Evolutionary conservation across 345 rosid genomes (phyloP), one percentile per base, ranked within the genome.

Genomic region (Brassica juncea): DNA sequence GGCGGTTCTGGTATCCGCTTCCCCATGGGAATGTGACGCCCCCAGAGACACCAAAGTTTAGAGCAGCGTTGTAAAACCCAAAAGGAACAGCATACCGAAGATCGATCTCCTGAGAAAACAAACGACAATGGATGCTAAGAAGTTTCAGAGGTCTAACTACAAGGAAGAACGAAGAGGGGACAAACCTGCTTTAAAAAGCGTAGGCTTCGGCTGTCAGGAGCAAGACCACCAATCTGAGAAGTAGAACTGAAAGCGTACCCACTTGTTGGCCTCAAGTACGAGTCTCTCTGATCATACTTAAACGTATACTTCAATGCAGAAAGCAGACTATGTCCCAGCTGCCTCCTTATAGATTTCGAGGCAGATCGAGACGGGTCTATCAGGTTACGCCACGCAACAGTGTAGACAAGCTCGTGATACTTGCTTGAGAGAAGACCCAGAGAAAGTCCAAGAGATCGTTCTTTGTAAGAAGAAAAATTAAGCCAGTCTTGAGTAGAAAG

Each of bases 401-500:
- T 86, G 83, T 89, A 95, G 0, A 80, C 86, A 82, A 95, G 83
- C 77, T 93, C 98, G 71, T 93, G 94, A 79, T 87, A 78, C 83
- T 82, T 85, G 47, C 83, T 85, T 0, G 97, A 91, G 67, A 89
- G 73, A 75, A 93, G 88, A 52, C 97, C 98, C 49, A 93, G 90
- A 72, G 98, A 93, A 59, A 95, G 83, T 28, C 99, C 99, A 49
- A 93, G 66, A 4, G 97, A 84, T 32, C 79, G 88, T 84, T 93
- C 97, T 81, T 90, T 93, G 81, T 87, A 89, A 1, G 99, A 95
- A 47, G 94, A 90, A 84, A 88, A 89, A 67, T 85, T 86, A 19
- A 88, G 87, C 94, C 91, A 91, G 81, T 95, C 97, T 88, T 93
- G 97, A 34, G 97, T 88, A 59, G 88, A 87, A 82, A 93, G 86